Percentiles rank a stretch among this genome's conserved stretches.
Conservation (phyloP, 495 filamentous ascomycete species). For the Aspergillus diversus region DNA sequence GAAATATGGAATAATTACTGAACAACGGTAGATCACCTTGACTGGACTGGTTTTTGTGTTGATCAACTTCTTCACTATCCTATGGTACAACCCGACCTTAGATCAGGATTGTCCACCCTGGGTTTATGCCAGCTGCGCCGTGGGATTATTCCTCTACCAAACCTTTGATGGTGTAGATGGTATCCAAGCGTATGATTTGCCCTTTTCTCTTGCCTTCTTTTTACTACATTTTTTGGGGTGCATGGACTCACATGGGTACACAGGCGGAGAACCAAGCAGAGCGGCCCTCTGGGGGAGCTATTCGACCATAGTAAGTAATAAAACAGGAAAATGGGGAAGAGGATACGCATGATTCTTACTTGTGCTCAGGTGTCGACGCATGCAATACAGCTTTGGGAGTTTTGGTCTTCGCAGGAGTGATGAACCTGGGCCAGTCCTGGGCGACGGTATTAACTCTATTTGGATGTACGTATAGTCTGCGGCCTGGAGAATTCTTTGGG, state of each 20-base stretch:
- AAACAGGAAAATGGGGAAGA: not conserved
- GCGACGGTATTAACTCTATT: conserved; percentile 83
- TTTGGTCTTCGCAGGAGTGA: conserved; percentile 84
- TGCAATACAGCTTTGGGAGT: conserved; percentile 94
- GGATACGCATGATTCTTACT: conserved; percentile 1
- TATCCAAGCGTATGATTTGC: conserved; percentile 72
- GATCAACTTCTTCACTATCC: conserved; percentile 85
- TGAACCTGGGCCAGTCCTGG: conserved; percentile 95
- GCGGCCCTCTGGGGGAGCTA: conserved; percentile 90
- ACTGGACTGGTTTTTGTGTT: conserved; percentile 91
- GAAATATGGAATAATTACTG: conserved; percentile 16
- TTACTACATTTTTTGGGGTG: conserved; percentile 3
- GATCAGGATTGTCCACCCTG: conserved; percentile 91
- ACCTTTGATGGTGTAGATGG: conserved; percentile 98
- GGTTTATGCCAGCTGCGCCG: conserved; percentile 92
- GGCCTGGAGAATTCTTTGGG: not conserved
- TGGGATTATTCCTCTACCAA: conserved; percentile 93
- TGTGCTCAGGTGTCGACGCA: conserved; percentile 75
- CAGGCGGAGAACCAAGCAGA: conserved; percentile 85
- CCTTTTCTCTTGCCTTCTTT: conserved; percentile 18
- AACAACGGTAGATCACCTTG: conserved; percentile 71
- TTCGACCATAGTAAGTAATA: conserved; percentile 83
- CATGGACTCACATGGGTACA: conserved; percentile 26
- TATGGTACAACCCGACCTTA: conserved; percentile 95
- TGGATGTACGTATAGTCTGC: conserved; percentile 60